Evolutionary conservation across 2,329 filamentous ascomycete genomes (phyloP), one percentile per base, ranked within the genome.

Genomic region (Juglanconis juglandina): DNA sequence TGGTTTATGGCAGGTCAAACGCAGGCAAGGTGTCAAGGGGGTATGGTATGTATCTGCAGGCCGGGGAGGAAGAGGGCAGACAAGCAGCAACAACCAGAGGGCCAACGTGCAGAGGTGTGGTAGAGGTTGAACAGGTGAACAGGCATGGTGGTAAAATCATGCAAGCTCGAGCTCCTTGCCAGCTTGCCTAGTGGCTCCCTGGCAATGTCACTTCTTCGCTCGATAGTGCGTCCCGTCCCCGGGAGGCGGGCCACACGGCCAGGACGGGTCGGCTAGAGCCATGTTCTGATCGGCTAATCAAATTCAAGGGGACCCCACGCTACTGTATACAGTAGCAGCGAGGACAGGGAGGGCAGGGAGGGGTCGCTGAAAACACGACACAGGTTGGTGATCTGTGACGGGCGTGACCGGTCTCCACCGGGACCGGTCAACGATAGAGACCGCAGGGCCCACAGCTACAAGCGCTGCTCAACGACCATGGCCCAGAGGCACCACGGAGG

Each of bases 221-320:
- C 17, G 46, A 51, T 50, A 56, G 53, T 39, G 41, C 59, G 53
- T 51, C 49, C 54, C 55, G 59, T 61, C 49, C 57, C 60, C 57
- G 41, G 57, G 48, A 57, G 42, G 52, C 57, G 60, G 57, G 48
- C 60, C 56, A 61, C 50, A 62, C 56, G 57, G 57, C 53, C 53
- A 58, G 52, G 34, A 59, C 60, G 61, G 61, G 56, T 61, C 58
- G 55, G 58, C 61, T 53, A 61, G 58, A 61, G 39, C 58, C 61
- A 58, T 51, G 53, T 51, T 53, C 54, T 57, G 58, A 37, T 32
- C 54, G 60, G 52, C 58, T 60, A 63, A 60, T 60, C 58, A 58
- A 44, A 56, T 44, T 35, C 47, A 49, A 48, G 53, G 58, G 50
- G 54, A 58, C 58, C 61, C 61, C 58, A 54, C 53, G 61, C 61